These are phyloP conservation scores for Talaromyces sp. DNA, from an alignment of 2,329 filamentous ascomycete genomes.

Conservation along the genomic window DNA sequence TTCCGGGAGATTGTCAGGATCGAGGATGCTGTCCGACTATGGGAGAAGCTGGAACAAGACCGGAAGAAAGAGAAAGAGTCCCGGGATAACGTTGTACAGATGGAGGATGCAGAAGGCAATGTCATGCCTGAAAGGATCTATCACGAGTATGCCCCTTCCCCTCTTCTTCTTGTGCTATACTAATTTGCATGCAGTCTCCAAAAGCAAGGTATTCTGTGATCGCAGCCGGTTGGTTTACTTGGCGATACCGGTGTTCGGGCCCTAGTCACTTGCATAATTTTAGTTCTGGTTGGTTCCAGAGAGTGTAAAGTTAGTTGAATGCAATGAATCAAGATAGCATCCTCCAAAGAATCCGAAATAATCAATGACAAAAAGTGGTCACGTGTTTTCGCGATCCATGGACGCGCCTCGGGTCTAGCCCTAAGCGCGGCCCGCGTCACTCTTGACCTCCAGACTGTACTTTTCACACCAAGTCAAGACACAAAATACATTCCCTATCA, in stretches of 20 bases:
- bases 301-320: neutral
- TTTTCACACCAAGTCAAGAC: neutral
- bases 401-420: constrained; percentile 15
- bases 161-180: constrained; percentile 6
- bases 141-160: constrained; percentile 55
- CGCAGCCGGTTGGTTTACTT: neutral
- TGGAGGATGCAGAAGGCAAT: constrained; percentile 96
- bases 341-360: neutral
- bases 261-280: neutral
- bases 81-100: constrained; percentile 85
- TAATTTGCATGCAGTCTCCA: constrained; percentile 51
- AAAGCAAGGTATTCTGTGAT: constrained; percentile 77
- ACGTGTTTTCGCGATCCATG: constrained; percentile 32
- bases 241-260: constrained; percentile 1
- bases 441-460: neutral
- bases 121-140: constrained; percentile 99
- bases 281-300: neutral
- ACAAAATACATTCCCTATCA: neutral
- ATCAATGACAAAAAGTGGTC: constrained; percentile 7
- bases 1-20: constrained; percentile 94
- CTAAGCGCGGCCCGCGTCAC: constrained; percentile 2
- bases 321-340: neutral
- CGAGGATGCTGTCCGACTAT: constrained; percentile 78
- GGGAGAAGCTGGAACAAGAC: constrained; percentile 88
- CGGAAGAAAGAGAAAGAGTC: constrained; percentile 70